Percentiles rank a stretch among this genome's conserved stretches.
phyloP scores from a whole-genome alignment of 1,284 basidiomycete species.

The Chondrostereum purpureum region DNA sequence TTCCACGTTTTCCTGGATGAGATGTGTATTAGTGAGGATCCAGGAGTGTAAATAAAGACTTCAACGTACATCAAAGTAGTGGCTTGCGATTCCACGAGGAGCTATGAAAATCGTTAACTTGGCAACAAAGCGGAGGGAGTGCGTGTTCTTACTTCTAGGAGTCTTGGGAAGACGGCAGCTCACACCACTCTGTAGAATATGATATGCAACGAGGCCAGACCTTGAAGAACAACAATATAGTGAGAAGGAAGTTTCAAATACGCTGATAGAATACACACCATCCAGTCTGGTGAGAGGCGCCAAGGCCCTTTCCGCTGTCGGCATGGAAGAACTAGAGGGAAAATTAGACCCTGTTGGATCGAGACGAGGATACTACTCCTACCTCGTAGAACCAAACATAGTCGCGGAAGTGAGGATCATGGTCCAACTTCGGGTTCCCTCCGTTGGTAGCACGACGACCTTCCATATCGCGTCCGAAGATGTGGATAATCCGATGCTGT shows the following conservation, averaged over 20 bases:
- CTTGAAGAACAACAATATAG: slow-evolving; percentile 25
- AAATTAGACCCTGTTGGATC: slow-evolving; percentile 8
- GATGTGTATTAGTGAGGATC: slow-evolving; percentile 9
- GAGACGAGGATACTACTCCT: slow-evolving; percentile 14
- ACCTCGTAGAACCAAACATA: slow-evolving; percentile 96
- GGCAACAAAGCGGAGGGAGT: slow-evolving; percentile 5
- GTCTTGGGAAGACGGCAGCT: slow-evolving; percentile 83
- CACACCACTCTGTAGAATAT: slow-evolving; percentile 82
- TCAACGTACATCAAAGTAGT: slow-evolving; percentile 84
- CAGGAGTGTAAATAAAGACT: too few relatives aligned
- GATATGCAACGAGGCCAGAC: slow-evolving; percentile 90
- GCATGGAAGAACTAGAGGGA: slow-evolving; percentile 86
- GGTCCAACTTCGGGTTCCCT: slow-evolving; percentile 80
- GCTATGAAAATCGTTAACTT: slow-evolving; percentile 40
- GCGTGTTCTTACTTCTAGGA: slow-evolving; percentile 62
- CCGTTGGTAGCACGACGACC: slow-evolving; percentile 90
- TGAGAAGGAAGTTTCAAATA: slow-evolving; percentile 2
- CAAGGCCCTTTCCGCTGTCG: slow-evolving; percentile 85
- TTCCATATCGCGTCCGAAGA: slow-evolving; percentile 86
- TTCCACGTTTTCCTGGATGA: slow-evolving; percentile 64
- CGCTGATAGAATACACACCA: slow-evolving; percentile 50
- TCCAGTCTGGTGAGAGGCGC: slow-evolving; percentile 96
- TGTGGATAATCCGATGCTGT: slow-evolving; percentile 94
- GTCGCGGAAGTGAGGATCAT: slow-evolving; percentile 94
- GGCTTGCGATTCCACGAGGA: slow-evolving; percentile 79